Evolutionary conservation across 2,329 filamentous ascomycete genomes (phyloP), one percentile per base, ranked within the genome.

Genomic region (Penicillium sp.): DNA sequence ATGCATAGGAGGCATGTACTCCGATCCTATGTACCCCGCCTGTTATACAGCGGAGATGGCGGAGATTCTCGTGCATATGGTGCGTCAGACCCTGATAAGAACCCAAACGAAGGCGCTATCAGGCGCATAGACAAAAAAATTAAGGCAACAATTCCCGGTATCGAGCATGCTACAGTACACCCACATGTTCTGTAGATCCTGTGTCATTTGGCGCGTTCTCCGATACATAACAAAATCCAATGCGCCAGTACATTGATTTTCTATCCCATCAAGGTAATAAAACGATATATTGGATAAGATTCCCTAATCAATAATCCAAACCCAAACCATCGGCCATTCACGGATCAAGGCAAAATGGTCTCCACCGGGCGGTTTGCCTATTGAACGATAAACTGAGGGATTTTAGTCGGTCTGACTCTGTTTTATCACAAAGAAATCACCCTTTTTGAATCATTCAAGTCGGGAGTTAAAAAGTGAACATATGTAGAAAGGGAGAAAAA

Each of bases 11-110:
- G 53, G 31, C 31, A 51, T 47, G 53, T 51, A 37, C 41, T 51
- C 41, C 53, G 48, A 37, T 50, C 35, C n/a, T 5, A 55, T 53
- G 48, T 52, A 59, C 57, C 57, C 57, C 57, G 49, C 53, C 53
- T 46, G 26, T 22, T 24, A 8, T 39, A 14, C 41, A 53, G 57
- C 50, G 57, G 57, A 56, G 57, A 53, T 56, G 49, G 57, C 53
- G 53, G 53, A 56, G 53, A 48, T 52, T 33, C 46, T 59, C 27
- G 14, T 51, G 48, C 41, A 48, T 44, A 41, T 35, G 41, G 43
- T 22, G 29, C 19, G 37, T 51, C 33, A 51, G 33, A 24, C 22
- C 48, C 33, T 24, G 57, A 49, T 51, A 47, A 37, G 52, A 39
- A 21, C n/a, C 22, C 6, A 26, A 51, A 6, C 7, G 33, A 31